Base-by-base conservation (phyloP, 805 yeast species). In the Yueomyces sinensis region DNA sequence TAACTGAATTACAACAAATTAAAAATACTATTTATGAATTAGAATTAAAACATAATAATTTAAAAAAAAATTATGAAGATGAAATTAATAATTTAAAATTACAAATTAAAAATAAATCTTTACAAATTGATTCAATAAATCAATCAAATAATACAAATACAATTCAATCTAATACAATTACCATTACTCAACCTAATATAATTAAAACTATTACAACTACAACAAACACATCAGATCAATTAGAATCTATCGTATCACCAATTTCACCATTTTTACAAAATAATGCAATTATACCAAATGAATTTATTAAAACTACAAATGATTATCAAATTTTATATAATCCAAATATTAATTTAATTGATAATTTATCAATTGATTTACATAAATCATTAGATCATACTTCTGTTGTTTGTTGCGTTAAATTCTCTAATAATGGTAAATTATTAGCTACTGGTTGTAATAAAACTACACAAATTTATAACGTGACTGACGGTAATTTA, bases 381-480 rank as follows among this genome's bases (percentile, higher is more conserved):
- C 82, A 86, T 44, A 89, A 81, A 51, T 80, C 95, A 9, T 72
- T 89, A 48, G 94, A 83, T 56, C 98, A 89, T 63, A 72, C 86
- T 16, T 82, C 94, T 3, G 97, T 89, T 31, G 98, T 89, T 34
- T 89, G 98, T 65, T 89, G 97, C 61, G 97, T 89, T 38, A 72
- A 94, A 41, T 89, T 91, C 65, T 77, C 89, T 38, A 75, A 76
- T 42, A 94, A 84, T 56, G 97, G 97, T 42, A 81, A 82, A 60
- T 82, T 73, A 54, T 68, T 89, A 46, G 98, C 98, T 17, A 91
- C 97, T n/a, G 98, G 98, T 32, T 89, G 96, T 66, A 89, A 89
- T 64, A 84, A 86, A 55, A 74, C 93, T 29, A 93, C 97, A 3
- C 95, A 87, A 59, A 94, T 89, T 37, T 89, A 79, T 61, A 81